Evolutionary conservation across 2,329 filamentous ascomycete genomes (phyloP).

Genomic region (Endocalyx cinctus): DNA sequence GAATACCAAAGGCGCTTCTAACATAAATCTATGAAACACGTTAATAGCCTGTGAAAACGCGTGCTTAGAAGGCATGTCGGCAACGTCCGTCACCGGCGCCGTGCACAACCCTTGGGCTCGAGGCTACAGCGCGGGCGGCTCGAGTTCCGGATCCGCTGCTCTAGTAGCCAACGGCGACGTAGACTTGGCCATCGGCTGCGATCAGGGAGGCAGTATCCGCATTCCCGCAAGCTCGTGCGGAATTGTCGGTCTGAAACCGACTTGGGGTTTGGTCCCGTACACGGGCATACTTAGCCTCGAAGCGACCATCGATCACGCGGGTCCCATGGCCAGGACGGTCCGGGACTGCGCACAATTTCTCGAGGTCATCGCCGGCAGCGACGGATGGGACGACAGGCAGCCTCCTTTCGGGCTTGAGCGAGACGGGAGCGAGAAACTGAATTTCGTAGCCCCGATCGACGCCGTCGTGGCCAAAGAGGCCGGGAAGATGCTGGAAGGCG

Average conservation of each 20-base stretch:
- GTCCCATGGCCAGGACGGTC: conserved; percentile 36
- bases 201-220: conserved; percentile 28
- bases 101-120: background rate
- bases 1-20: too few relatives aligned
- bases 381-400: conserved; percentile 32
- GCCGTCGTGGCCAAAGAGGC: too few relatives aligned
- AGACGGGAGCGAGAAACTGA: too few relatives aligned
- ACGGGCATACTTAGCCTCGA: conserved; percentile 35
- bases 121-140: background rate
- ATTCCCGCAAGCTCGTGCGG: conserved; percentile 27
- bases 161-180: conserved; percentile 1
- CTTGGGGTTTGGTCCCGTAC: conserved; percentile 38
- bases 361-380: conserved; percentile 37
- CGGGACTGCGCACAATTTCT: conserved; percentile 36
- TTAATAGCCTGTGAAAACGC: background rate
- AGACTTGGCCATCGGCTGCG: conserved; percentile 25
- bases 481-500: too few relatives aligned
- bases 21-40: too few relatives aligned
- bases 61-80: background rate
- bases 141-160: background rate
- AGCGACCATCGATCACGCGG: conserved; percentile 40
- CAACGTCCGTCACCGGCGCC: background rate
- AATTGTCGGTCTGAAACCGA: conserved; percentile 34
- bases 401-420: too few relatives aligned
- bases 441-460: too few relatives aligned